These are phyloP conservation scores for Pueraria montana DNA, from an alignment of 306 rosid species.

Conservation along the genomic window DNA sequence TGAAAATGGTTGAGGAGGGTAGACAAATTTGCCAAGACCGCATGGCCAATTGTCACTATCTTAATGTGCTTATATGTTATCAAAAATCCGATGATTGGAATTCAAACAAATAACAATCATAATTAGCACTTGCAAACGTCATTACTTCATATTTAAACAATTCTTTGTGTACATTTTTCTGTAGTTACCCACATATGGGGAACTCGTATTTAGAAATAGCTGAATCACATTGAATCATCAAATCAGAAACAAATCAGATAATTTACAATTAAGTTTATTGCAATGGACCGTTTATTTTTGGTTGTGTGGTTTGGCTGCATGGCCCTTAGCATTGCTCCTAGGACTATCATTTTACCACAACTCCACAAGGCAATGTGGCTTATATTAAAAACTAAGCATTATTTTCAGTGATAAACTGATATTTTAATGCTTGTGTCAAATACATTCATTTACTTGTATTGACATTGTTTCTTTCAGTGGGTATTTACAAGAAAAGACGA, in stretches of 20 bases:
- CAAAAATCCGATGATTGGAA: background rate
- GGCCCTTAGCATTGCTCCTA: constrained; percentile 18
- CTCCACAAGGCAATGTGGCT: background rate
- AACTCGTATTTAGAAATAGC: constrained; percentile 35
- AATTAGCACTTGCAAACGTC: constrained; percentile 12
- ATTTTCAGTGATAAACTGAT: background rate
- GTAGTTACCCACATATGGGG: constrained; percentile 10
- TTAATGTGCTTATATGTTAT: constrained; percentile 18
- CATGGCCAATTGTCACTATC: constrained; percentile 14
- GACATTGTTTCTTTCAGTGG: constrained; percentile 83
- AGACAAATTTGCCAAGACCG: constrained; percentile 23
- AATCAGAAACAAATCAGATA: constrained; percentile 26
- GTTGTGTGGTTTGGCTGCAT: background rate
- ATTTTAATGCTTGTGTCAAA: constrained; percentile 36
- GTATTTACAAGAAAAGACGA: constrained; percentile 81
- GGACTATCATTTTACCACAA: constrained; percentile 27
- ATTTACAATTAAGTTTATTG: constrained; percentile 21
- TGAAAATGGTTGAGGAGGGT: constrained; percentile 18
- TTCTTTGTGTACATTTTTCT: constrained; percentile 29
- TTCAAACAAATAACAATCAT: constrained; percentile 3
- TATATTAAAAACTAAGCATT: constrained; percentile 1
- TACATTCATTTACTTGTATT: constrained; percentile 43
- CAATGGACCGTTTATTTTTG: background rate
- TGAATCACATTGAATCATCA: constrained; percentile 22
- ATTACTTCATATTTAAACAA: constrained; percentile 13